phyloP scores from a whole-genome alignment of 2,329 filamentous ascomycete species.

The Alternaria gansuensis region DNA sequence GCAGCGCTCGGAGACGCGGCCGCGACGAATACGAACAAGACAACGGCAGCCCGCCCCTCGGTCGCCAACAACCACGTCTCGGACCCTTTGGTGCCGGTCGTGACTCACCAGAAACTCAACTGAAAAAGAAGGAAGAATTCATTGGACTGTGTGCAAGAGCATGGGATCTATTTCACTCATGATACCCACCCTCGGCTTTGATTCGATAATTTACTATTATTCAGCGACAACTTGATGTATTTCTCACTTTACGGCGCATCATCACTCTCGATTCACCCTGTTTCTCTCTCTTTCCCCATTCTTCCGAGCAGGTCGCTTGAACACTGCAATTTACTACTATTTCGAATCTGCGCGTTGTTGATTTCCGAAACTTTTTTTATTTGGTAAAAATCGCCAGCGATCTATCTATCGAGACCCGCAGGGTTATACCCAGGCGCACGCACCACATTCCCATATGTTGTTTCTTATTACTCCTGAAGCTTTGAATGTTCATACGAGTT shows the following conservation, averaged over 20 bases:
- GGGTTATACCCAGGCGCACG: constrained; percentile 29
- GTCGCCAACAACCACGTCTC: constrained; percentile 62
- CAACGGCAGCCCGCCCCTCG: constrained; percentile 83
- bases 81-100: constrained; percentile 81
- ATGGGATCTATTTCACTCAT: constrained; percentile 98
- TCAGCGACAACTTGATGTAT: constrained; percentile 21
- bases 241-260: constrained; percentile 31
- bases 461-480: constrained; percentile 4
- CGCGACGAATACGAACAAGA: constrained; percentile 91
- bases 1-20: constrained; percentile 74
- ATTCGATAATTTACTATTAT: constrained; percentile 19
- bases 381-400: constrained; percentile 37
- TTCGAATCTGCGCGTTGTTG: constrained; percentile 23
- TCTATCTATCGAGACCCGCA: constrained; percentile 33
- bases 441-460: constrained; percentile 17
- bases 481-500: constrained; percentile 1
- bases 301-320: constrained; percentile 9
- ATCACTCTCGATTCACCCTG: constrained; percentile 36
- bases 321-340: constrained; percentile 26
- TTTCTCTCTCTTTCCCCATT: constrained; percentile 1
- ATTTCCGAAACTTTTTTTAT: constrained; percentile 19
- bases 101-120: constrained; percentile 82
- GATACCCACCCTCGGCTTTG: constrained; percentile 23
- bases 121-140: constrained; percentile 92
- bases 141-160: constrained; percentile 84